These are phyloP conservation scores for Lentinula sp. DNA, from an alignment of 768 basidiomycete genomes.

Conservation along the genomic window DNA sequence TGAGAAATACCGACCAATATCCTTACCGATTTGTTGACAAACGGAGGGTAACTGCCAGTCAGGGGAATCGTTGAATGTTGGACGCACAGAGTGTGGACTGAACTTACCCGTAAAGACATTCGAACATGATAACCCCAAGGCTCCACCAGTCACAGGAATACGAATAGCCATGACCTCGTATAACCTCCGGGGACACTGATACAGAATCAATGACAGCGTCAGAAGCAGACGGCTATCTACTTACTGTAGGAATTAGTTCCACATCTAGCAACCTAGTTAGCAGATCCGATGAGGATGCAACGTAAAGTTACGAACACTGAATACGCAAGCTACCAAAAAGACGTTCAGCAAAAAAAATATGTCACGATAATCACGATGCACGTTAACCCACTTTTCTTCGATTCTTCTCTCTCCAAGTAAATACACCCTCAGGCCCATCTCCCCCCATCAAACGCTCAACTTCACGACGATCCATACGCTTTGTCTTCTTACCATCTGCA, in stretches of 20 bases:
- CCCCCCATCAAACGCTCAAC: slow-evolving; percentile 82
- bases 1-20: slow-evolving; percentile 4
- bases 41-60: slow-evolving; percentile 78
- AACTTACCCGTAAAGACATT: slow-evolving; percentile 85
- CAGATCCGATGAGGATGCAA: slow-evolving; percentile 9
- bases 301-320: slow-evolving; percentile 57
- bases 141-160: slow-evolving; percentile 99
- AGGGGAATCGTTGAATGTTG: slow-evolving; percentile 7
- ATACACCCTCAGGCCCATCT: slow-evolving; percentile 74
- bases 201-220: slow-evolving; percentile 4
- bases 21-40: slow-evolving; percentile 88
- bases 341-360: slow-evolving; percentile 16
- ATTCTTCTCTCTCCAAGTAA: slow-evolving; percentile 96
- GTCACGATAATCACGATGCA: slow-evolving; percentile 1
- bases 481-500: slow-evolving; percentile 67
- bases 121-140: slow-evolving; percentile 94
- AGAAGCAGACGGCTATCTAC: slow-evolving; percentile 24
- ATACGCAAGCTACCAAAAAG: slow-evolving; percentile 62
- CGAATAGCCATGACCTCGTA: slow-evolving; percentile 86
- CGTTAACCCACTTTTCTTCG: slow-evolving; percentile 67
- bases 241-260: slow-evolving; percentile 84
- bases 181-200: slow-evolving; percentile 86
- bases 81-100: background rate
- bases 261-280: slow-evolving; percentile 42
- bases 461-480: slow-evolving; percentile 74